phyloP scores from a whole-genome alignment of 805 yeast genomes.

The Lachancea nothofagi region DNA sequence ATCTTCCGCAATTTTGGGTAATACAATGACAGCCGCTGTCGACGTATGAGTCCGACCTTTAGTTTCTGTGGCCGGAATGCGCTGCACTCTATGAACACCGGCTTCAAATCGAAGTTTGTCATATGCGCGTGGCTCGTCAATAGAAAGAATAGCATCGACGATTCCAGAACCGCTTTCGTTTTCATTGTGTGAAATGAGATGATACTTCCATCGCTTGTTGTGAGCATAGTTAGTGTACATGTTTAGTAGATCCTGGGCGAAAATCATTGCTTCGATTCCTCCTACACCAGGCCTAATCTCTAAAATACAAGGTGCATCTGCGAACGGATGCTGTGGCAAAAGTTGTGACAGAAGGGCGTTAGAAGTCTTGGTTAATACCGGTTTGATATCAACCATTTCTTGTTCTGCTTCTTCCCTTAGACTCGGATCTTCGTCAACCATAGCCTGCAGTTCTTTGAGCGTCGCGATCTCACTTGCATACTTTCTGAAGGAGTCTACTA shows the following conservation, averaged over 20 bases:
- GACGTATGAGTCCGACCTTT: conserved; percentile 95
- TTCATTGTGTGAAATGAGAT: conserved; percentile 50
- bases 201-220: conserved; percentile 59
- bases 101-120: conserved; percentile 73
- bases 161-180: conserved; percentile 63
- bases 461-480: conserved; percentile 34
- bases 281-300: conserved; percentile 96
- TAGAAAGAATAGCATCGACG: conserved; percentile 66
- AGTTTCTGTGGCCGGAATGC: conserved; percentile 88
- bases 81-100: conserved; percentile 93
- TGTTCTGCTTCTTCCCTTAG: conserved; percentile 53
- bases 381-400: conserved; percentile 48
- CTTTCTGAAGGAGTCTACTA: conserved; percentile 39
- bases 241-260: conserved; percentile 68
- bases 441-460: conserved; percentile 32
- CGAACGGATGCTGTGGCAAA: conserved; percentile 71
- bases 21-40: conserved; percentile 89
- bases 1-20: conserved; percentile 71
- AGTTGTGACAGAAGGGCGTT: conserved; percentile 49
- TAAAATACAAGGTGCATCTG: conserved; percentile 69
- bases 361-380: conserved; percentile 40
- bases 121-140: conserved; percentile 75
- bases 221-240: conserved; percentile 79
- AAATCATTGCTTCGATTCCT: conserved; percentile 87
- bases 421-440: conserved; percentile 28